Percentiles rank a stretch among this genome's conserved stretches.
phyloP scores from a whole-genome alignment of 2,329 filamentous ascomycete species.

The Venturia effusa region DNA sequence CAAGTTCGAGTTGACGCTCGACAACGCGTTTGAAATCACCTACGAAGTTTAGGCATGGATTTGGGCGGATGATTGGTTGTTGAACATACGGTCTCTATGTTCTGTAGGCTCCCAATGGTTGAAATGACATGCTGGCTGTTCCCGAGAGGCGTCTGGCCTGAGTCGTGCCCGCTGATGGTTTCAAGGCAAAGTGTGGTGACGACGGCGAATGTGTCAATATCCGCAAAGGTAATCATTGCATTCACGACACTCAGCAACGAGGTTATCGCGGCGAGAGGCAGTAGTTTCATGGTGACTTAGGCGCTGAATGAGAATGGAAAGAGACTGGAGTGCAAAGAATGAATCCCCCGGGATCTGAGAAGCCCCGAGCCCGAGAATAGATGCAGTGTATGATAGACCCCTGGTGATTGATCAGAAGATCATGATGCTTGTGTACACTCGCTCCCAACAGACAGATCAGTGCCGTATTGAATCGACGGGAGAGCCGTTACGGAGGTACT shows the following conservation, averaged over 20 bases:
- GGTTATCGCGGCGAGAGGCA: neutral
- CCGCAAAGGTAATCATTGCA: neutral
- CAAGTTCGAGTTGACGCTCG: neutral
- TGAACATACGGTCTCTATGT: neutral
- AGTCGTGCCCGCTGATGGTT: neutral
- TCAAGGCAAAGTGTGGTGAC: neutral
- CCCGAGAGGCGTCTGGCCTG: neutral
- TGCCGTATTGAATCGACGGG: no score
- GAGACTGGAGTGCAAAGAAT: neutral
- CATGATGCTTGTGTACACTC: no score
- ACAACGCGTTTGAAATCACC: neutral
- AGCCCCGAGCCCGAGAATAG: no score
- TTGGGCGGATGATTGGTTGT: neutral
- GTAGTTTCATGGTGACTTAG: neutral
- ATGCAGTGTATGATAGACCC: no score
- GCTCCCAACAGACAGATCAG: no score
- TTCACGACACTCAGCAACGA: neutral
- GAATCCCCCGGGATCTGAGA: no score
- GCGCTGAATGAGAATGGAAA: neutral
- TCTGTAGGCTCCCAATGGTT: no score
- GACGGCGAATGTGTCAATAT: neutral
- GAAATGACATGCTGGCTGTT: neutral
- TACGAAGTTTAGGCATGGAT: neutral
- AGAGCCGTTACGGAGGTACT: no score
- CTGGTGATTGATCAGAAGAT: no score